Base-by-base conservation (phyloP, 192 early-diverging fungal species). In the Lobosporangium transversale region DNA sequence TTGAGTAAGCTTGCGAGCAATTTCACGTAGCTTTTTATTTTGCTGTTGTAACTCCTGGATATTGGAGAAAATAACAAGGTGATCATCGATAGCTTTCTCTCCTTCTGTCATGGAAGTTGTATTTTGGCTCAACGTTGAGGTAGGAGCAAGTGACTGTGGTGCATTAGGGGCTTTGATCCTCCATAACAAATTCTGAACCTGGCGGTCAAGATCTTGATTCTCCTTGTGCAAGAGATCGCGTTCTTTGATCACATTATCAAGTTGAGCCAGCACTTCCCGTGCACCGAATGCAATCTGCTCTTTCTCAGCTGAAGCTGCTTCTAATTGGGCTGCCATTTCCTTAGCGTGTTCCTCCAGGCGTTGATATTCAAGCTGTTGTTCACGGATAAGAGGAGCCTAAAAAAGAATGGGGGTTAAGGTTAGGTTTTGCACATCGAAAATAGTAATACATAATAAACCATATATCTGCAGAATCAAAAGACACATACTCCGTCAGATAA, bases 11-110 rank as follows among this genome's bases (percentile, higher is more conserved):
- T 88, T 75, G 10, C 90, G 87, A 21, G 87, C 85, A 2, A 81
- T 82, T 33, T 84, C 85, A 40, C 87, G 79, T 54, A 91, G 83
- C 8, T 84, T 76, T 49, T 84, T 85, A 80, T 89, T 89, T 65
- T 91, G 88, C 21, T 84, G 78, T 27, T 87, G 83, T 23, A 91
- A 67, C 30, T 86, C 82, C 21, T 73, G 70, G 26, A 89, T 58
- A 18, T 89, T 78, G 1, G 66, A 55, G 63, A 87, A 89, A 1
- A 85, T 68, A 18, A 85, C 82, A 18, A 89, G 73, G 53, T 84
- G 82, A 33, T 85, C 80, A 37, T 83, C 70, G 35, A 89, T 86
- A 17, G 87, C 84, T 30, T 69, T 71, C 48, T 89, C 86, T 15
- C 80, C 62, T 44, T 80, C 68, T 35, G 80, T 68, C 15, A 53